Evolutionary conservation across 805 yeast species (phyloP), one percentile per base, ranked within the genome.

Genomic region (Saccharomycopsis oosterbeekiorum): DNA sequence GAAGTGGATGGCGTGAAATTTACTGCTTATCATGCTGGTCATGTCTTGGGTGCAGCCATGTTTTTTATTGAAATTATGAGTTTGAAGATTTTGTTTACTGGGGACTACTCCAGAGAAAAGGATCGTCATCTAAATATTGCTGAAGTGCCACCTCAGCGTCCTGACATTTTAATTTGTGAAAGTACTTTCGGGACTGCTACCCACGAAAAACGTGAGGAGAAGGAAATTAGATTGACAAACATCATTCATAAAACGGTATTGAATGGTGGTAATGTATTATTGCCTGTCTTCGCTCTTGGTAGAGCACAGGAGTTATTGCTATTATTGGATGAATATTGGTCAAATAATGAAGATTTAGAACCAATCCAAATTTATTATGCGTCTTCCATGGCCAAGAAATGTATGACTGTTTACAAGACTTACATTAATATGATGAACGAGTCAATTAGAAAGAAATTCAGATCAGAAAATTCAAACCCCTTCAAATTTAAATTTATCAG

Each of bases 1-100:
- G 98, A 94, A 68, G 88, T 92, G 41, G 96, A 89, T 62, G 99
- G 99, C 59, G 86, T 94, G 61, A 80, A 94, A 69, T 93, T 94
- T 76, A 94, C 99, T 0, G 99, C 99, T 0, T 94, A 87, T 72
- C 99, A 93, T 75, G 99, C 99, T 8, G 99, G 99, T n/a, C 99
- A 94, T 78, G 99, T 94, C 12, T 77, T 94, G 54, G 99, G 99
- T 60, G 98, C 99, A 11, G 97, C 98, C 12, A 94, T 94, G 98
- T 94, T 86, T 72, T 85, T 94, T 66, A 83, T 94, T 57, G 99
- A 94, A 72, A 87, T 94, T 68, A 97, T 97, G 19, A 97, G 97
- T 0, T 75, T 93, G 62, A 88, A 89, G 66, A 79, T 90, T 0
- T 73, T 94, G 58, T 94, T 93, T 71, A 94, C 99, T 0, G 99